A percentile compares a stretch with the other conserved stretches of the same genome.
Evolutionary conservation across 768 basidiomycete genomes (phyloP).

Genomic region (Lactarius sp.): DNA sequence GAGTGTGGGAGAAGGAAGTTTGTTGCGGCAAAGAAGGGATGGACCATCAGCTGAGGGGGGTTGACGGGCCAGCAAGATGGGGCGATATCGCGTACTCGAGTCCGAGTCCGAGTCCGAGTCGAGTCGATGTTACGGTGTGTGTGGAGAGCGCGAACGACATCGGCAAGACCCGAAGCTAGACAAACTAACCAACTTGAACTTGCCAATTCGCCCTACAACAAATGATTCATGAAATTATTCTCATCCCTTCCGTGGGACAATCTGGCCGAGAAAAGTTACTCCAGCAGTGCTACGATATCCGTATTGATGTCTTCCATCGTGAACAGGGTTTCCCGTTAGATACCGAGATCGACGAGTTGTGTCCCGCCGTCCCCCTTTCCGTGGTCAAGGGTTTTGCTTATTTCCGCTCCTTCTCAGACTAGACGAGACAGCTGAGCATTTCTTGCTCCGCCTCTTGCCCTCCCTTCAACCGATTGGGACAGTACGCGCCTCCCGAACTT

Average conservation of each 20-base stretch:
- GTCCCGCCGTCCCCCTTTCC: slow-evolving; percentile 26
- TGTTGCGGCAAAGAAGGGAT: slow-evolving; percentile 18
- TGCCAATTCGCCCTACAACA: too few species aligned
- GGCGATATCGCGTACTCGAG: too few species aligned
- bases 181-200: too few species aligned
- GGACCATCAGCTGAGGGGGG: slow-evolving; percentile 20
- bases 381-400: slow-evolving; percentile 7
- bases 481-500: slow-evolving; percentile 42
- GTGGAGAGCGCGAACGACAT: too few species aligned
- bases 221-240: slow-evolving; percentile 50
- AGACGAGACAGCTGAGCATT: slow-evolving; percentile 62
- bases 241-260: slow-evolving; percentile 38
- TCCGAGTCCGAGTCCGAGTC: too few species aligned
- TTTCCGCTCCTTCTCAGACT: slow-evolving; percentile 37
- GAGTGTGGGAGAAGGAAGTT: slow-evolving; percentile 22
- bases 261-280: slow-evolving; percentile 42
- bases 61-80: neutral
- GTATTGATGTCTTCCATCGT: slow-evolving; percentile 54
- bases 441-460: slow-evolving; percentile 63
- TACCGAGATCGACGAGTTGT: slow-evolving; percentile 67
- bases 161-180: slow-evolving; percentile 6
- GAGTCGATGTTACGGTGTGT: too few species aligned
- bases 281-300: slow-evolving; percentile 62
- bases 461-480: slow-evolving; percentile 65
- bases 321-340: slow-evolving; percentile 73